Percentiles rank a stretch among this genome's conserved stretches.
phyloP scores from a whole-genome alignment of 2,329 filamentous ascomycete genomes.

The Verticillium zaregamsianum region DNA sequence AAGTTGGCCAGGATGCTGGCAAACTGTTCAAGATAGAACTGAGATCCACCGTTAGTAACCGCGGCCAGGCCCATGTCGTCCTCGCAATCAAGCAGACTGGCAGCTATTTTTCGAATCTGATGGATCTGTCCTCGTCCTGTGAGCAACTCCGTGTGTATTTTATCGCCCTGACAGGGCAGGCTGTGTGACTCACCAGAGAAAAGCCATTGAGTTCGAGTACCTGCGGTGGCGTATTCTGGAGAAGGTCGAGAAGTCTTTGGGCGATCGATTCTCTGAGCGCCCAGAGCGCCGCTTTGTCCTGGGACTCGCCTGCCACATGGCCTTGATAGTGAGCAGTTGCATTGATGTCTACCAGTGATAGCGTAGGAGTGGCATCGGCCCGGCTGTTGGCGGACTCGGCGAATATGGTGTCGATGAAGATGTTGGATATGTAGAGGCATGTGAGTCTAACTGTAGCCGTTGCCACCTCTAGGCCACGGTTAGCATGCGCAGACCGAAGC shows the following conservation, averaged over 20 bases:
- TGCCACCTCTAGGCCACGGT: neutral
- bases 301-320: neutral
- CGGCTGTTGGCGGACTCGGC: neutral
- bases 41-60: neutral
- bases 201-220: neutral
- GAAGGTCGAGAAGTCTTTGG: neutral
- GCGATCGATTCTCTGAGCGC: neutral
- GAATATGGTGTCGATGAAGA: neutral
- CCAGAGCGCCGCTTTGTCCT: neutral
- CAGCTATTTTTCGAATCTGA: constrained; percentile 1
- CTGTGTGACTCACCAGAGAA: neutral
- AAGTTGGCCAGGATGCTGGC: neutral
- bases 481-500: neutral
- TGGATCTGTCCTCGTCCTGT: neutral
- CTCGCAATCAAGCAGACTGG: neutral
- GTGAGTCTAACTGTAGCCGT: neutral
- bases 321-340: neutral
- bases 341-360: neutral
- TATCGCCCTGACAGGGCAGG: no score
- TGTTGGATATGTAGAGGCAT: neutral
- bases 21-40: neutral
- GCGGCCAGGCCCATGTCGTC: neutral
- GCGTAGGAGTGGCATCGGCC: neutral
- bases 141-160: neutral
- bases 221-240: neutral